Base-by-base conservation (phyloP, 2,329 filamentous ascomycete species). In the Clarireedia sp. region DNA sequence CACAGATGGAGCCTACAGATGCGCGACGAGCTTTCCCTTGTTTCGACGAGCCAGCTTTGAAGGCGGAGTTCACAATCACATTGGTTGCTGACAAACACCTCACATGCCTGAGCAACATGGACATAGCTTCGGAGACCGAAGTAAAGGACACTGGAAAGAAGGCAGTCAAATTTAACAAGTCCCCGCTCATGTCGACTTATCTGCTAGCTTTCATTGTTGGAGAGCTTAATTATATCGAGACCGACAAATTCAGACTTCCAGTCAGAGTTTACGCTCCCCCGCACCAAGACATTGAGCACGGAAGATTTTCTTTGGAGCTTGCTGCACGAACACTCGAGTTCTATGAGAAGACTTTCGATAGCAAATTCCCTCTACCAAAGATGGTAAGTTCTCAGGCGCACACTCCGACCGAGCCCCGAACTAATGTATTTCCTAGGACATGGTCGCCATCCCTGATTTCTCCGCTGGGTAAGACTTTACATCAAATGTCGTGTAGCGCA, bases 71-170 rank as follows among this genome's bases (percentile, higher is more conserved):
- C 73, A 92, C 89, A 29, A 83, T 96, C 60, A 96, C 91, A 0
- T 78, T 97, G 63, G 80, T 97, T 64, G 90, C 92, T 5, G 91
- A 96, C 72, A 89, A 95, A 75, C 78, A 89, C 66, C 74, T 95
- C 73, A 96, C 91, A 12, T 96, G 92, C 68, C 72, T 97, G 68
- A 95, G 90, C 74, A 97, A 97, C 74, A 97, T 97, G 92, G 90
- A 96, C 69, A 89, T 94, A 54, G 87, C 84, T 36, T 85, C 83
- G 5, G 88, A 95, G 75, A 83, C 83, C 41, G 83, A 89, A 55
- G 77, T 94, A 7, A 74, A 81, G 57, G 87, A 86, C 3, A 76
- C 79, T 64, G 75, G 80, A 62, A 81, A 73, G 16, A 95, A 95
- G 76, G 84, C 87, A 3, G 89, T 96, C 62, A 91, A 85, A 60